phyloP scores from a whole-genome alignment of 2,329 filamentous ascomycete species.

The Aspergillus sp. region DNA sequence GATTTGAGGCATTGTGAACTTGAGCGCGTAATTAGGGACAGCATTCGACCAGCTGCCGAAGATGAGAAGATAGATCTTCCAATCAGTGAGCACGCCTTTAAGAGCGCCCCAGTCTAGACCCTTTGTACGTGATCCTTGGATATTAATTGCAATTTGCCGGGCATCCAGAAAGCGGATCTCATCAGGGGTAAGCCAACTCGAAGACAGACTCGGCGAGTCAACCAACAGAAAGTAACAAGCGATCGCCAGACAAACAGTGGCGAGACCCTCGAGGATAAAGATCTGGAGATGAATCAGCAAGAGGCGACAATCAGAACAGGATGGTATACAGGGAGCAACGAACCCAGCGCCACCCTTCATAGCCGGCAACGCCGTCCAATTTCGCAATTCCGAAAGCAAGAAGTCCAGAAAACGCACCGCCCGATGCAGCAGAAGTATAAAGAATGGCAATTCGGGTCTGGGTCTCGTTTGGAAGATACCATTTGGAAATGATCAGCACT shows the following conservation, averaged over 20 bases:
- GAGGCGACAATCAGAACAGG: conserved; percentile 23
- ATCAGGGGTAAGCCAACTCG: conserved; percentile 37
- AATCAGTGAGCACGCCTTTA: conserved; percentile 45
- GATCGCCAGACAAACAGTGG: conserved; percentile 62
- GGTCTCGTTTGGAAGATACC: conserved; percentile 74
- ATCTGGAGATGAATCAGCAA: not conserved
- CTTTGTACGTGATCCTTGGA: conserved; percentile 14
- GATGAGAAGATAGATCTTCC: conserved; percentile 47
- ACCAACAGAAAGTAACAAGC: conserved; percentile 26
- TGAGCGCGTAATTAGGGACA: conserved; percentile 34
- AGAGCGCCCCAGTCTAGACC: conserved; percentile 34
- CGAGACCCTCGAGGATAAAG: conserved; percentile 62
- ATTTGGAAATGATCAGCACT: conserved; percentile 74
- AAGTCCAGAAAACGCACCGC: conserved; percentile 78
- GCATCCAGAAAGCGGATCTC: conserved; percentile 43
- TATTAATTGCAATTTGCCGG: conserved; percentile 30
- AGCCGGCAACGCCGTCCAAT: conserved; percentile 62
- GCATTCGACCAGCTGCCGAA: conserved; percentile 46
- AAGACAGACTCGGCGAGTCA: conserved; percentile 38
- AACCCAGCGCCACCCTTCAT: conserved; percentile 20
- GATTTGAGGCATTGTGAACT: conserved; percentile 39
- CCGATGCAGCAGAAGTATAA: conserved; percentile 73
- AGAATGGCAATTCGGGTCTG: conserved; percentile 72
- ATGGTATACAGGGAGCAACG: not conserved
- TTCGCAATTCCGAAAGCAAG: conserved; percentile 79